Evolutionary conservation across 805 yeast genomes (phyloP).

Genomic region (Kockiozyma suomiensis): DNA sequence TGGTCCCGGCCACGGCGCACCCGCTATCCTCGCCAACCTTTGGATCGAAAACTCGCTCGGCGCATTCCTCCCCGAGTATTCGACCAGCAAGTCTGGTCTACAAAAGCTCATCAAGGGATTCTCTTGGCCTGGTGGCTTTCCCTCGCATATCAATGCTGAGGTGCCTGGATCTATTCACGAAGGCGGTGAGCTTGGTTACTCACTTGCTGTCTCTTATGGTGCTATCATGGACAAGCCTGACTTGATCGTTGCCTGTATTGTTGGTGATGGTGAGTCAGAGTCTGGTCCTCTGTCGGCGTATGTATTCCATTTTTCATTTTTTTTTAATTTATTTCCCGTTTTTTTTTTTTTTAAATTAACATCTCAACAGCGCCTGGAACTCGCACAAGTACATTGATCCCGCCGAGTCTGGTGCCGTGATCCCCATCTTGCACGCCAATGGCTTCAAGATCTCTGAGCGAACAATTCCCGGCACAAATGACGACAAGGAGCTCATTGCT

Average conservation of each 20-base stretch:
- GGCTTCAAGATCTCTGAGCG: slow-evolving; percentile 36
- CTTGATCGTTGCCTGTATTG: slow-evolving; percentile 28
- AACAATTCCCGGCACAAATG: slow-evolving; percentile 33
- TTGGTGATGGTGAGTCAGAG: slow-evolving; percentile 37
- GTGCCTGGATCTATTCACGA: slow-evolving; percentile 36
- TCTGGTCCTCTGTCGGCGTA: slow-evolving; percentile 35
- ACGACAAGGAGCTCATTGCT: slow-evolving; percentile 32
- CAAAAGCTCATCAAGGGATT: slow-evolving; percentile 24
- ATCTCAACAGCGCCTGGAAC: slow-evolving; percentile 30
- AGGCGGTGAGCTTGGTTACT: slow-evolving; percentile 37
- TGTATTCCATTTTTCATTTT: not conserved
- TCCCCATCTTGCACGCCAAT: slow-evolving; percentile 34
- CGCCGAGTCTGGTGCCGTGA: slow-evolving; percentile 35
- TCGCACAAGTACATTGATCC: slow-evolving; percentile 35
- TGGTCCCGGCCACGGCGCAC: slow-evolving; percentile 37
- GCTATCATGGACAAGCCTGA: slow-evolving; percentile 35
- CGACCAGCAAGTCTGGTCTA: slow-evolving; percentile 27
- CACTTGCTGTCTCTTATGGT: slow-evolving; percentile 35
- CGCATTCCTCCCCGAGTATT: slow-evolving; percentile 28
- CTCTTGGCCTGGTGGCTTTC: slow-evolving; percentile 36
- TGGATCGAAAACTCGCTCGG: slow-evolving; percentile 34
- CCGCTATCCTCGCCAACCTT: slow-evolving; percentile 34
- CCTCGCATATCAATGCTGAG: slow-evolving; percentile 34
- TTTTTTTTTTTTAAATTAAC: not conserved
- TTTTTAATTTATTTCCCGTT: not conserved